Evolutionary conservation across 306 rosid genomes (phyloP).

Genomic region (Pterocarpus santalinus): DNA sequence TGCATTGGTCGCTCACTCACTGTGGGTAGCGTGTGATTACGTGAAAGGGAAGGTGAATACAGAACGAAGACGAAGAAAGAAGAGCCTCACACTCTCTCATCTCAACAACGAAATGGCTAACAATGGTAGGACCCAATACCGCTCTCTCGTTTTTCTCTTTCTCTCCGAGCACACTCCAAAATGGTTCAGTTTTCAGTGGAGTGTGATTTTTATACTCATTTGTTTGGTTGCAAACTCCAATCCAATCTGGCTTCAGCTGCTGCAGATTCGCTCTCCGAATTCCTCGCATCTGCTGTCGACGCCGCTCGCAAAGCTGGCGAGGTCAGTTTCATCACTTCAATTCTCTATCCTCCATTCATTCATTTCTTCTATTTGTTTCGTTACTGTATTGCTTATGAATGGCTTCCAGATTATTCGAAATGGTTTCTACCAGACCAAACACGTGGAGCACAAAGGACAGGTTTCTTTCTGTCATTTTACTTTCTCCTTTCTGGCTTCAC

Average conservation of each 20-base stretch:
- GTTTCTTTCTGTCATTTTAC: constrained; percentile 45
- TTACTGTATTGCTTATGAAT: not conserved
- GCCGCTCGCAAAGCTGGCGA: constrained; percentile 90
- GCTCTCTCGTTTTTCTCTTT: not conserved
- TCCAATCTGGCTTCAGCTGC: constrained; percentile 4
- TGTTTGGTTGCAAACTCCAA: constrained; percentile 14
- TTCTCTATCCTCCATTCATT: not conserved
- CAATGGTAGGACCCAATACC: constrained; percentile 50
- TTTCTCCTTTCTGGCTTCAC: not conserved
- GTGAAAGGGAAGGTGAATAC: constrained; percentile 45
- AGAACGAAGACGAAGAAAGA: not conserved
- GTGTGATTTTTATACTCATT: not conserved
- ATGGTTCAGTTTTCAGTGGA: not conserved
- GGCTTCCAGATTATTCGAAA: constrained; percentile 70
- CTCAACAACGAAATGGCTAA: constrained; percentile 59
- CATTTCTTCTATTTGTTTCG: not conserved
- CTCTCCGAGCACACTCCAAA: not conserved
- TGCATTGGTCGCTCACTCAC: not conserved
- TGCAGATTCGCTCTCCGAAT: constrained; percentile 66
- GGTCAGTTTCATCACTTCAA: constrained; percentile 50
- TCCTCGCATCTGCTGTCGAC: constrained; percentile 79
- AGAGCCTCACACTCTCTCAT: too few species aligned
- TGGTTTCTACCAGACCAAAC: constrained; percentile 80
- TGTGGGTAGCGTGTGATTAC: constrained; percentile 13
- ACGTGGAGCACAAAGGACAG: constrained; percentile 89